phyloP scores from a whole-genome alignment of 768 basidiomycete species.

The Boletus vermiculosoides region DNA sequence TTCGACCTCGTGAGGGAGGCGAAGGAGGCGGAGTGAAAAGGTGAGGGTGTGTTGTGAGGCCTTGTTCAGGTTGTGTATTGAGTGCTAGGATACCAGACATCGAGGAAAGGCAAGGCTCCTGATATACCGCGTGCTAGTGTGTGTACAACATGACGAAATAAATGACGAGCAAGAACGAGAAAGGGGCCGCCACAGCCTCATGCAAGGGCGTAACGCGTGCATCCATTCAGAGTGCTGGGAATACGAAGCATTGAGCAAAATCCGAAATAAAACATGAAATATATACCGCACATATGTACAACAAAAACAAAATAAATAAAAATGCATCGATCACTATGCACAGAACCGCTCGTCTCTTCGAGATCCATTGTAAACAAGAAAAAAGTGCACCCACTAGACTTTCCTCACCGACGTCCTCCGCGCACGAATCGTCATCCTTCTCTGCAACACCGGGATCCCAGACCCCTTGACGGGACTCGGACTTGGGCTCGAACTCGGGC shows the following conservation, averaged over 20 bases:
- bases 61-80: not conserved
- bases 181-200: no score
- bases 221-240: not conserved
- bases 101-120: not conserved
- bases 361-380: not conserved
- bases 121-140: not conserved
- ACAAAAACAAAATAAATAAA: not conserved
- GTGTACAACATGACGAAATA: not conserved
- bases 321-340: not conserved
- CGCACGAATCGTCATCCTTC: conserved; percentile 30
- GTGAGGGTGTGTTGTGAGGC: not conserved
- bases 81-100: not conserved
- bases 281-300: not conserved
- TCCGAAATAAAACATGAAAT: not conserved
- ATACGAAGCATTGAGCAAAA: not conserved
- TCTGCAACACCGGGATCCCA: conserved; percentile 29
- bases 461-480: conserved; percentile 27
- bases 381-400: not conserved
- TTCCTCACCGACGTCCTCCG: conserved; percentile 20
- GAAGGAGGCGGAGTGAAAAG: conserved; percentile 1
- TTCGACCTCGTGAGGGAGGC: conserved; percentile 60
- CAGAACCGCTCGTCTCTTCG: not conserved
- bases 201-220: not conserved
- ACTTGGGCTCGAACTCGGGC: not conserved
- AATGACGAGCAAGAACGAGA: no score